These are phyloP conservation scores for Trichoderma breve DNA, from an alignment of 2,329 filamentous ascomycete species.

Conservation along the genomic window DNA sequence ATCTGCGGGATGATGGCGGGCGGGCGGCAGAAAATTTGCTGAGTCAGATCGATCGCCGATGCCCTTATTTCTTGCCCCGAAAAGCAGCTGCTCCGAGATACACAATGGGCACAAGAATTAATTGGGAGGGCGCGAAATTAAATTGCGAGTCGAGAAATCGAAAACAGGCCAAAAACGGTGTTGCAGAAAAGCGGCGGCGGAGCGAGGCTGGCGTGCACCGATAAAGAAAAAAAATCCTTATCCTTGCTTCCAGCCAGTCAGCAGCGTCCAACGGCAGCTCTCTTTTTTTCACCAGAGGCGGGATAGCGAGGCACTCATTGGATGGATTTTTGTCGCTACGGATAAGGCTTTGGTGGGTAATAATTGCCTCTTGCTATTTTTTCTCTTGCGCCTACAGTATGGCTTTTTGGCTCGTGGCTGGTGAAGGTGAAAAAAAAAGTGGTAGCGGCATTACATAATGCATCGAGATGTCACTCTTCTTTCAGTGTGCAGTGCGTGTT, in stretches of 20 bases:
- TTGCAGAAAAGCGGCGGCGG: conserved; percentile 1
- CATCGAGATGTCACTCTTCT: not conserved
- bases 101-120: conserved; percentile 36
- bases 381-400: not conserved
- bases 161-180: conserved; percentile 20
- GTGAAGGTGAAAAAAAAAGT: no score
- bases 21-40: conserved; percentile 43
- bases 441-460: not conserved
- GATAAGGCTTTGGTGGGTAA: conserved; percentile 16
- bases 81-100: conserved; percentile 38
- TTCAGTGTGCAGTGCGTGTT: not conserved
- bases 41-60: conserved; percentile 37
- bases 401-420: not conserved
- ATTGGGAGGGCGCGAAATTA: not conserved
- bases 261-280: not conserved
- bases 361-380: not conserved
- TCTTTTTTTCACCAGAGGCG: conserved; percentile 5
- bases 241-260: conserved; percentile 11
- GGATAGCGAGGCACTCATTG: conserved; percentile 10
- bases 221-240: conserved; percentile 18
- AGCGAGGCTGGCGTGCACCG: conserved; percentile 15
- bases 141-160: conserved; percentile 15
- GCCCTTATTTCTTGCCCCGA: conserved; percentile 44
- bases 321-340: not conserved
- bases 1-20: conserved; percentile 27